Evolutionary conservation across 176 grass and related monocot species (phyloP), one percentile per base, ranked within the genome.

Genomic region (Cymbopogon citratus): DNA sequence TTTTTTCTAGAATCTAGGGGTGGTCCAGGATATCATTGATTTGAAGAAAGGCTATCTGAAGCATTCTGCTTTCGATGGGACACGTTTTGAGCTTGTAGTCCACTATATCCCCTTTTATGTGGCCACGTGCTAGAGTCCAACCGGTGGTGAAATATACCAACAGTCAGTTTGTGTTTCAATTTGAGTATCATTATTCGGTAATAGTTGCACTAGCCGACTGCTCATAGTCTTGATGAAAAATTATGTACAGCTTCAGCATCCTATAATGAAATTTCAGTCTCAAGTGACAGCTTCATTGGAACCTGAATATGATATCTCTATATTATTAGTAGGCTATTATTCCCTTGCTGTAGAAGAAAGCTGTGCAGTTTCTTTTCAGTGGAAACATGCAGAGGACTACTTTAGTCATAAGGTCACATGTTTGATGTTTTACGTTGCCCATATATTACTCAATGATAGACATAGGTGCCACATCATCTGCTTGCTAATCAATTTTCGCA

Each of bases 11-110:
- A 71, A 81, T 81, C 72, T 64, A 15, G 43, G 40, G 5, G 76
- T 38, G 72, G 64, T 83, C 54, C 64, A 76, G 35, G 73, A 72
- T 81, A 89, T 89, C 69, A 89, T 85, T 89, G 72, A 63, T 77
- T 59, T 28, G 72, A 57, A 81, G 78, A 89, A 85, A 89, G 83
- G 78, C 26, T 81, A 41, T 69, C 43, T 85, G 77, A 81, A 64
- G 77, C 77, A 85, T 76, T 71, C 71, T 81, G 18, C 82, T 76
- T 85, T 41, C 44, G 77, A 76, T 81, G 72, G 71, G 77, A 81
- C 77, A 89, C 16, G 57, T 44, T 35, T 65, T 89, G 69, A 80
- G 64, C 77, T 85, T 81, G 64, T 38, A 89, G 62, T 85, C 82
- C 87, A 81, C 82, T 89, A 85, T 49, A 65, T 66, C 2, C 43